Conservation (phyloP, 163 green algal species). For the Trebouxiophyceae sp. region DNA sequence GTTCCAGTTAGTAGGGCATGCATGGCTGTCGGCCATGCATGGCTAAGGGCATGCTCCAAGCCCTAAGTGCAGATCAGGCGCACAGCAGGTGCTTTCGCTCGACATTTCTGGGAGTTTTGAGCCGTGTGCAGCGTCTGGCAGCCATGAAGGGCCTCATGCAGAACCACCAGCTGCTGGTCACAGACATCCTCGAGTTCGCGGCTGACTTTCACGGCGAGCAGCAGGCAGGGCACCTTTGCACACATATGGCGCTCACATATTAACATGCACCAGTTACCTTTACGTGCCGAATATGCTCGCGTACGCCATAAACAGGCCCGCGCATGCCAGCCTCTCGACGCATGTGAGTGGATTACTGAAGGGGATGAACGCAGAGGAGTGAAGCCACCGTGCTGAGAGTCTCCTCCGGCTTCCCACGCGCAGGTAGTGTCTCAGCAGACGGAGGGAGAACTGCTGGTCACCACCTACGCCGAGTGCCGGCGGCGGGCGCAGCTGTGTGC, state of each 20-base stretch:
- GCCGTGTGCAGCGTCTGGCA: too few relatives aligned
- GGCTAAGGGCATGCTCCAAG: too few relatives aligned
- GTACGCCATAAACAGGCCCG: too few relatives aligned
- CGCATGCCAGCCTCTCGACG: too few relatives aligned
- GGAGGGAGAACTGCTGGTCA: constrained; percentile 28
- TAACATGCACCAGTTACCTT: neutral
- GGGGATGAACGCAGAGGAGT: too few relatives aligned
- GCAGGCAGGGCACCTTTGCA: too few relatives aligned
- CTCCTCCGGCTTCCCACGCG: neutral
- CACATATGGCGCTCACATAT: neutral
- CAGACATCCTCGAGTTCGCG: constrained; percentile 45
- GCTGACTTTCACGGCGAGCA: constrained; percentile 57
- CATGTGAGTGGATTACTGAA: too few relatives aligned
- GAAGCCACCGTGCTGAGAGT: neutral
- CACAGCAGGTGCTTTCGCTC: too few relatives aligned
- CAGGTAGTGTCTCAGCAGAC: constrained; percentile 41
- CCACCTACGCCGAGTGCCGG: constrained; percentile 46
- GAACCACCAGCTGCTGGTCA: constrained; percentile 37
- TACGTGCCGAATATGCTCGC: neutral
- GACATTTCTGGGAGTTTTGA: too few relatives aligned
- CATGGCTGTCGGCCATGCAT: too few relatives aligned
- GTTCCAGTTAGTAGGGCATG: too few relatives aligned
- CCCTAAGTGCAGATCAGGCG: too few relatives aligned
- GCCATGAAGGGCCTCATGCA: constrained; percentile 53
- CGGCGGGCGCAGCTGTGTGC: constrained; percentile 36